phyloP scores from a whole-genome alignment of 129 eudicot genomes.

The Heracleum sosnowskyi region DNA sequence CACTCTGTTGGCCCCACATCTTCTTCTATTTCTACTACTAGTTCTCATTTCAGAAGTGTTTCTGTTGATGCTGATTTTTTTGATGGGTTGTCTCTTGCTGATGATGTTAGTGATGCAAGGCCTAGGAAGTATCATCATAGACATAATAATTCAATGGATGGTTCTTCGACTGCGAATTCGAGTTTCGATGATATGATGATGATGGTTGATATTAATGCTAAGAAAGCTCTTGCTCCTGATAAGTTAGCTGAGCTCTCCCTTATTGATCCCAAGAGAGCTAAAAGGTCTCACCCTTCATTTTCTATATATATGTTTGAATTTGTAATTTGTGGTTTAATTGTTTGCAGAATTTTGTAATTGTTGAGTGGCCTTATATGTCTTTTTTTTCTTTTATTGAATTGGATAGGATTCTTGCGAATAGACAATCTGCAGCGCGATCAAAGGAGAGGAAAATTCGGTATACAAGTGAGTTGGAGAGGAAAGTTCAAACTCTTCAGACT shows the following conservation, averaged over 20 bases:
- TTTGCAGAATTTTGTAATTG: background rate
- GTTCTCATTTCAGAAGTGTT: slow-evolving; percentile 50
- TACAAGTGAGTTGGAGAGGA: slow-evolving; percentile 82
- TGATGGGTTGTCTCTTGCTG: slow-evolving; percentile 52
- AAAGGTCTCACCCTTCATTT: slow-evolving; percentile 37
- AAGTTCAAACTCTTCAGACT: slow-evolving; percentile 85
- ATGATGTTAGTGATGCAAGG: background rate
- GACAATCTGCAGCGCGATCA: slow-evolving; percentile 94
- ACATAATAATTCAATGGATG: slow-evolving; percentile 64
- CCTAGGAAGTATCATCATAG: slow-evolving; percentile 32
- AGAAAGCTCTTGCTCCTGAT: slow-evolving; percentile 76
- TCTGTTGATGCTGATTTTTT: slow-evolving; percentile 89
- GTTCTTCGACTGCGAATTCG: slow-evolving; percentile 37
- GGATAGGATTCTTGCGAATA: slow-evolving; percentile 79
- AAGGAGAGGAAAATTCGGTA: slow-evolving; percentile 78
- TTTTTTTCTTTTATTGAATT: slow-evolving; percentile 3
- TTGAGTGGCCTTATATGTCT: background rate
- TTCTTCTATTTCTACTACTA: slow-evolving; percentile 7
- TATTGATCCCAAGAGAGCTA: slow-evolving; percentile 85
- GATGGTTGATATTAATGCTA: slow-evolving; percentile 28
- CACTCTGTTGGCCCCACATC: slow-evolving; percentile 14
- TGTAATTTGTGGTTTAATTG: background rate
- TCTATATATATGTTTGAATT: background rate
- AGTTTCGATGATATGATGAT: slow-evolving; percentile 38
- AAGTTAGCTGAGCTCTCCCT: slow-evolving; percentile 75